Evolutionary conservation across 2,329 filamentous ascomycete genomes (phyloP).

Genomic region (Sodiomyces alkalinus): DNA sequence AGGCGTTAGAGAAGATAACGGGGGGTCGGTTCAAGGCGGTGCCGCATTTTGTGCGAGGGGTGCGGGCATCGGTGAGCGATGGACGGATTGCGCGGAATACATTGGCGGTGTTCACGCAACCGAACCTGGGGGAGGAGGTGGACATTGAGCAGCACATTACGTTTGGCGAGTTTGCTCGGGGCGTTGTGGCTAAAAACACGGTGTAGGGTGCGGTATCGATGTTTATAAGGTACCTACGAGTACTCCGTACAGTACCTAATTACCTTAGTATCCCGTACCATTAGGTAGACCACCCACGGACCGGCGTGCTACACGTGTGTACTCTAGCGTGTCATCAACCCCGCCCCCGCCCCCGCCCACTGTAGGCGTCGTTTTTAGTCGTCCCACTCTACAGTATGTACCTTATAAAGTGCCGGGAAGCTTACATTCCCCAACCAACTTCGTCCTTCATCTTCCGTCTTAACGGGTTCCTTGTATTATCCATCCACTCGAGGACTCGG

Average conservation of each 20-base stretch:
- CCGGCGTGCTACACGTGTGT: too few relatives aligned
- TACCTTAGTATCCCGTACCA: too few relatives aligned
- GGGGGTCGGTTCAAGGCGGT: slow-evolving; percentile 85
- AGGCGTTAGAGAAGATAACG: slow-evolving; percentile 82
- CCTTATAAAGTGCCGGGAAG: too few relatives aligned
- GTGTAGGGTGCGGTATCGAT: slow-evolving; percentile 20
- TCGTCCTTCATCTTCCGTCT: not conserved
- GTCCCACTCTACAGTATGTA: too few relatives aligned
- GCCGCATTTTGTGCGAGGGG: slow-evolving; percentile 84
- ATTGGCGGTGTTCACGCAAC: slow-evolving; percentile 91
- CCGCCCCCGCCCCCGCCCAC: too few relatives aligned
- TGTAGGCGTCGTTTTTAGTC: too few relatives aligned
- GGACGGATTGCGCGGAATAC: slow-evolving; percentile 64
- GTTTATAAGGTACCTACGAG: too few relatives aligned
- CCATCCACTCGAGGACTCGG: too few relatives aligned
- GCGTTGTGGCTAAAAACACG: slow-evolving; percentile 44
- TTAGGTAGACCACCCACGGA: too few relatives aligned
- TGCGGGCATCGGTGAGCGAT: slow-evolving; percentile 36
- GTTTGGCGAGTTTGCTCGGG: slow-evolving; percentile 62
- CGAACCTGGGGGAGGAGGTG: slow-evolving; percentile 70
- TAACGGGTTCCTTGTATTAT: too few relatives aligned
- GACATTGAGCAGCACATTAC: slow-evolving; percentile 51
- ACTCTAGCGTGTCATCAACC: too few relatives aligned
- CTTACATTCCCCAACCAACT: not conserved
- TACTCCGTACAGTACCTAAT: too few relatives aligned